Evolutionary conservation across 2,329 filamentous ascomycete species (phyloP), one percentile per base, ranked within the genome.

Genomic region (Helminthosporium solani): DNA sequence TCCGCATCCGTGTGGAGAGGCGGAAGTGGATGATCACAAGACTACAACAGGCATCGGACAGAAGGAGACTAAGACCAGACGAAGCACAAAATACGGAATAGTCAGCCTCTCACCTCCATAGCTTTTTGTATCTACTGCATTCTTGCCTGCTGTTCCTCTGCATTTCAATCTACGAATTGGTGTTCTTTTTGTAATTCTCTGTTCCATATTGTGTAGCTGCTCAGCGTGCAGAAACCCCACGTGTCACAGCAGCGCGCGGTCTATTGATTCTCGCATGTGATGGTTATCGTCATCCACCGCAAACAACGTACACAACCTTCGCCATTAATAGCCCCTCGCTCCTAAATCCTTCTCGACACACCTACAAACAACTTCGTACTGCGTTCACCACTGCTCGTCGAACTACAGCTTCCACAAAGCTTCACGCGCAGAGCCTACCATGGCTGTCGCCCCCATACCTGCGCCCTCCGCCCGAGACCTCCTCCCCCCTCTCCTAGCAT

Each of bases 401-500:
- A 6, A 6, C 5, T 6, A 9, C 5, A 9, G 9, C 5, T 25
- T 9, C 23, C 20, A 3, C 16, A 23, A 37, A 21, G 9, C 16
- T 20, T 16, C 11, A 5, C 25, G 16, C n/a, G 16, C 41, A 3
- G 18, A 20, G 42, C 30, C 50, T 45, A 43, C 36, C 39, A 74
- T 64, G 53, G 80, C 79, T 71, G 78, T 79, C 60, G 75, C 80
- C 56, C 68, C 30, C 15, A 78, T 82, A 46, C 75, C 75, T 42
- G 71, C 75, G 31, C 83, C 82, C 21, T 73, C 82, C 49, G 72
- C 80, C 42, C 75, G 77, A 52, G 71, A 75, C 33, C 71, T 86
- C 12, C 76, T 86, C 16, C 82, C 80, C 48, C 82, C 83, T 28
- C 72, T 86, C 7, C 78, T 86, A 39, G 83, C 83, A 35, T 85